phyloP scores from a whole-genome alignment of 345 rosid species.

The Turnera subulata region DNA sequence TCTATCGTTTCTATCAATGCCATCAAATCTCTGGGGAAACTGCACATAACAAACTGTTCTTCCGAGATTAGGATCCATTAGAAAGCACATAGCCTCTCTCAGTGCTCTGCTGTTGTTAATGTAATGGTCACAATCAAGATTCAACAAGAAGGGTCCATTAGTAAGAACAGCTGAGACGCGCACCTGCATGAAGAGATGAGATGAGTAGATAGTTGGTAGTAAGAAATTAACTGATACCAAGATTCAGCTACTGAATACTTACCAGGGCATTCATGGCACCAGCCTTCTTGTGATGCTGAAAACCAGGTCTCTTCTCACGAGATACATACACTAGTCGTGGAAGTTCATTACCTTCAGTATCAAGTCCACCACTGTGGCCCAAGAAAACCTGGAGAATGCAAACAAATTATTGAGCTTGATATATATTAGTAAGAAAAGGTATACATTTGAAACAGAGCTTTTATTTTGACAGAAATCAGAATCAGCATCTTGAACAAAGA shows the following conservation, averaged over 20 bases:
- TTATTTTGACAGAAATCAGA: too few relatives aligned
- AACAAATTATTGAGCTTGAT: background rate
- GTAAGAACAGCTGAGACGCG: constrained; percentile 36
- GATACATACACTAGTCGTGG: constrained; percentile 34
- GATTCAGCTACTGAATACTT: constrained; percentile 16
- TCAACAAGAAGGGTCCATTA: constrained; percentile 32
- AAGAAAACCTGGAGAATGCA: constrained; percentile 26
- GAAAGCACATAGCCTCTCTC: constrained; percentile 37
- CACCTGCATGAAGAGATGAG: constrained; percentile 13
- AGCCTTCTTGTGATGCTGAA: constrained; percentile 35
- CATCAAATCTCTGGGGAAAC: constrained; percentile 33
- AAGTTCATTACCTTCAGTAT: constrained; percentile 33
- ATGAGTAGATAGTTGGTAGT: background rate
- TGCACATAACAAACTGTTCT: constrained; percentile 31
- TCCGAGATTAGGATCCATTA: constrained; percentile 35
- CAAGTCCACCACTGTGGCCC: constrained; percentile 34
- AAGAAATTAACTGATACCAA: background rate
- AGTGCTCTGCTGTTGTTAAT: constrained; percentile 32
- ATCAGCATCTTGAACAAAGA: too few relatives aligned
- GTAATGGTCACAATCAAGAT: constrained; percentile 37
- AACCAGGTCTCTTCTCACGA: constrained; percentile 35
- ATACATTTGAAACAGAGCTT: too few relatives aligned
- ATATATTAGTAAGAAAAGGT: too few relatives aligned
- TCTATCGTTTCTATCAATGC: constrained; percentile 30
- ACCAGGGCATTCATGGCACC: constrained; percentile 38